Conservation (phyloP, 371 early-diverging fungal species). For the Mucor mucedo region DNA sequence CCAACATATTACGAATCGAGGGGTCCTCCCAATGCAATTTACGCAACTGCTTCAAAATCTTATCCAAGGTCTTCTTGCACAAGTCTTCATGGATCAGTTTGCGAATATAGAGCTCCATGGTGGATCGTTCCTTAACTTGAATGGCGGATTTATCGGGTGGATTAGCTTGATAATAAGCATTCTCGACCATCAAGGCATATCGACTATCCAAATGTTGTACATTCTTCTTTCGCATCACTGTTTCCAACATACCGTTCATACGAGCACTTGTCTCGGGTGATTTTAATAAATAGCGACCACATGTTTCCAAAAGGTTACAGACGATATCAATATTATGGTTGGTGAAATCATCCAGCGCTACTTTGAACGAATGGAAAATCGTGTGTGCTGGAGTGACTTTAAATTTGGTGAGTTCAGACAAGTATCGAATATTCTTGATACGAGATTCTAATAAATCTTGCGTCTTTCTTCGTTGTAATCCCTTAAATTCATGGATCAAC, state of each 20-base stretch:
- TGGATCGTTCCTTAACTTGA: slow-evolving; percentile 67
- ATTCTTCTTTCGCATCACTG: slow-evolving; percentile 86
- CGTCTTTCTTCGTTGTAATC: slow-evolving; percentile 69
- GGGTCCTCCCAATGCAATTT: slow-evolving; percentile 88
- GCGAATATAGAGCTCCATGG: slow-evolving; percentile 85
- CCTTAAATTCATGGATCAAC: slow-evolving; percentile 79
- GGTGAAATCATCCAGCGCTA: slow-evolving; percentile 83
- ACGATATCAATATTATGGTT: slow-evolving; percentile 84
- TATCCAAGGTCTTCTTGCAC: slow-evolving; percentile 67
- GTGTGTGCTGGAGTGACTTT: slow-evolving; percentile 79
- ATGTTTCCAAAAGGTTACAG: slow-evolving; percentile 85
- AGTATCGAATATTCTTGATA: slow-evolving; percentile 83
- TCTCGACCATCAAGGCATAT: slow-evolving; percentile 88
- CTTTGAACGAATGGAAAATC: slow-evolving; percentile 83
- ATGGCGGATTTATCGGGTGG: slow-evolving; percentile 75
- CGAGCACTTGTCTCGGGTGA: slow-evolving; percentile 75
- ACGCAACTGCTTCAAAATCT: slow-evolving; percentile 75
- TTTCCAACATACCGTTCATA: slow-evolving; percentile 77
- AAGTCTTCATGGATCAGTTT: slow-evolving; percentile 86
- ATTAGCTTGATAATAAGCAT: slow-evolving; percentile 90
- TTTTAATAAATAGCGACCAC: slow-evolving; percentile 86
- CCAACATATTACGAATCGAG: slow-evolving; percentile 44
- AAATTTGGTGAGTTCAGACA: slow-evolving; percentile 94
- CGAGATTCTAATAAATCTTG: slow-evolving; percentile 75
- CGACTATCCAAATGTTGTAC: slow-evolving; percentile 85